Base-by-base conservation (phyloP, 192 early-diverging fungal species). In the Gamsiella multidivaricata region DNA sequence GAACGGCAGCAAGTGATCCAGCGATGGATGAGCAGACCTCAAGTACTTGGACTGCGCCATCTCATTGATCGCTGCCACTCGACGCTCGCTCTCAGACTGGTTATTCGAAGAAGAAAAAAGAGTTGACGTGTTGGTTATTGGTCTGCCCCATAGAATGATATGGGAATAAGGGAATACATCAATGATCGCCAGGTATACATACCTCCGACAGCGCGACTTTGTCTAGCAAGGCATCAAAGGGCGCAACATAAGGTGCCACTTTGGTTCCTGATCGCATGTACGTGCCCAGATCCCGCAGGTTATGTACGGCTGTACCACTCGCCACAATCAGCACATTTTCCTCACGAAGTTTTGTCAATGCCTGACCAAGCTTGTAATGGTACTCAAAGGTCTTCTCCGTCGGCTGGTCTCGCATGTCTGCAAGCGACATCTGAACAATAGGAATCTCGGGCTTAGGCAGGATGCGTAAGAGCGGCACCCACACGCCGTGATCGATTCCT, bases 401-500 rank as follows among this genome's bases (percentile, higher is more conserved):
- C 3, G 74, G 60, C 15, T 64, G 59, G 18, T 25, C 37, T 6
- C 74, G 59, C 59, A 78, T 67, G 18, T 78, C 64, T 32, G 78
- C 86, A 2, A 88, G 75, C n/a, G 90, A 91, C 34, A 92, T 79
- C 61, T 91, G 89, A 14, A 89, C 72, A 55, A 92, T 85, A 0
- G 91, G 91, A 56, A 92, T 85, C 12, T 80, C 79, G 15, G 83
- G 79, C 1, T 76, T 81, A 43, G 84, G 69, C 12, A 90, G 80
- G n/a, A 89, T 89, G 18, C 88, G 79, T 37, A 91, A 85, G 26
- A 91, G 59, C 5, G 87, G 89, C 0, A 91, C 88, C 91, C 91
- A 92, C 3, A 86, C 85, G 23, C 91, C 91, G 55, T 92, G 91
- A 51, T 92, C 91, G 23, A 88, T 80, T 3, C 91, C 91, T 15